A percentile compares a stretch with the other conserved stretches of the same genome.
These are phyloP conservation scores for Cyberlindnera mycetangii DNA, from an alignment of 805 yeast genomes.

Conservation along the genomic window DNA sequence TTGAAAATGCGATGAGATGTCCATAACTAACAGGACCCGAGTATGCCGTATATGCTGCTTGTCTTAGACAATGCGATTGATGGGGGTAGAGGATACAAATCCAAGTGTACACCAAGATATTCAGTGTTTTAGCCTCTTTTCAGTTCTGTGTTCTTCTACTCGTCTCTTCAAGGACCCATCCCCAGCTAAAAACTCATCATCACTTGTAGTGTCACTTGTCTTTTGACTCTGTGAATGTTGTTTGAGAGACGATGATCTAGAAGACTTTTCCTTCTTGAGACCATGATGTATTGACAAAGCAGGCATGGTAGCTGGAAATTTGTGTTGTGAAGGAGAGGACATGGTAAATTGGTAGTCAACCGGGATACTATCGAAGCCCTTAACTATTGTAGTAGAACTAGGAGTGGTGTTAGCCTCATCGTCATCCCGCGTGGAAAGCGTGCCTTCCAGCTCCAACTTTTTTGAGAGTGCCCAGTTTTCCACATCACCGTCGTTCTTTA, in stretches of 20 bases:
- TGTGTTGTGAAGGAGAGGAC: slow-evolving; percentile 11
- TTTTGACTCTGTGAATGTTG: neutral
- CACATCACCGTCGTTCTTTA: slow-evolving; percentile 39
- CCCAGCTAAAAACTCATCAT: slow-evolving; percentile 7
- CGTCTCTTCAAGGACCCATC: slow-evolving; percentile 9
- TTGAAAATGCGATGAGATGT: too few species aligned
- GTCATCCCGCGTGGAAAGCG: neutral
- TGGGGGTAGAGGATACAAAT: too few species aligned
- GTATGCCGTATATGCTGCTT: too few species aligned
- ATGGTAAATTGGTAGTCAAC: slow-evolving; percentile 20
- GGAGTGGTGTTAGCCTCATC: neutral
- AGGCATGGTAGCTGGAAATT: slow-evolving; percentile 25
- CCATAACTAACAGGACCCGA: too few species aligned
- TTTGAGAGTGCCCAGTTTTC: slow-evolving; percentile 52
- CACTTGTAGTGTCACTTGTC: slow-evolving; percentile 1
- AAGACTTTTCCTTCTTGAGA: slow-evolving; percentile 1
- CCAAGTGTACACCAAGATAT: too few species aligned
- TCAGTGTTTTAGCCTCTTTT: slow-evolving; percentile 12
- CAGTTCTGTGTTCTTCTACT: slow-evolving; percentile 2
- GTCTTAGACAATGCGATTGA: neutral
- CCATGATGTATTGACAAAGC: slow-evolving; percentile 11
- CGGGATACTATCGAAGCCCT: slow-evolving; percentile 9
- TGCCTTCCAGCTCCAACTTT: slow-evolving; percentile 39
- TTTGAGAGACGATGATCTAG: neutral
- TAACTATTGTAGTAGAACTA: neutral